Base-by-base conservation (phyloP, 768 basidiomycete genomes). In the Boletellus emodensis region DNA sequence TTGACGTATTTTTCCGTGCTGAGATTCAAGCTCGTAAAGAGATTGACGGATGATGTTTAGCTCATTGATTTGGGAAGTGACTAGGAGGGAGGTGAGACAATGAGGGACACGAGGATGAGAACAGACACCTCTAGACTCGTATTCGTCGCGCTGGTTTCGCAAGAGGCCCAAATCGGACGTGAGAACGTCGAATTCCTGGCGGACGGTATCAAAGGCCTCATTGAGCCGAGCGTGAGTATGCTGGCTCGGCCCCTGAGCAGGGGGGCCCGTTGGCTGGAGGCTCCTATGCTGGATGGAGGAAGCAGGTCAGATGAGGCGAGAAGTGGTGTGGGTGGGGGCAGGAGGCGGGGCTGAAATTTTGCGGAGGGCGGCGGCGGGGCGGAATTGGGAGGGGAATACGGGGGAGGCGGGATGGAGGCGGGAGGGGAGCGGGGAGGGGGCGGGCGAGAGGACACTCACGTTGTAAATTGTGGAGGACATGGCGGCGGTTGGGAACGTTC, bases 21-120 rank as follows among this genome's bases (percentile, higher is more conserved):
- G 86, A 0, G 83, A 73, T 66, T 99, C 95, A 48, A 99, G 84
- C 57, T 97, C 93, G 63, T 94, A 94, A 11, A 97, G 76, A 2
- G 88, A 83, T 61, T 92, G 86, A 33, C 93, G 82, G 61, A 99
- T 93, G 63, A 86, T 83, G 58, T 87, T 89, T 48, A 97, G 75
- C 65, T 98, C 95, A 65, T 84, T 87, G 54, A 97, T 84, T 70
- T 98, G 95, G 24, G 76, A 75, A 5, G 80, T 78, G 43, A 91
- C 90, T 91, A 64, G 1, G 20, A 24, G 44, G 10, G 46, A 3
- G 44, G 51, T 61, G 48, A 57, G 52, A 36, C 36, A 46, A 44
- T n/a, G 34, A 43, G 33, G 47, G 6, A 22, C 40, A 47, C 26
- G n/a, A 53, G 41, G 20, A 22, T 8, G 15, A 40, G 38, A 36